A percentile compares a stretch with the other conserved stretches of the same genome.
phyloP scores from a whole-genome alignment of 2,329 filamentous ascomycete species.

The Exophiala phaeomuriformis region DNA sequence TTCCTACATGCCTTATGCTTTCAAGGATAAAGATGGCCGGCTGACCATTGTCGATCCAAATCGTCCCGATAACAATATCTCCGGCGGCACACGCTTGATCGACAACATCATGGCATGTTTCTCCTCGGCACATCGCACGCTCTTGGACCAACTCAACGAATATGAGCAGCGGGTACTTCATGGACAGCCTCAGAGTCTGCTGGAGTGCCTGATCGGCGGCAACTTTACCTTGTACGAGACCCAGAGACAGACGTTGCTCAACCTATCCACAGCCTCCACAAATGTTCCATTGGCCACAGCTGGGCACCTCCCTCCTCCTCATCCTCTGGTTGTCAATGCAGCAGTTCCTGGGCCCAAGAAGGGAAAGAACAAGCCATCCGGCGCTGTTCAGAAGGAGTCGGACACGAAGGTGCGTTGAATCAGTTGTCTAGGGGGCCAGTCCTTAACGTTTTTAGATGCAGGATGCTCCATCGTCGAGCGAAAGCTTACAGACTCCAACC shows the following conservation, averaged over 20 bases:
- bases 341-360: background rate
- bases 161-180: constrained; percentile 31
- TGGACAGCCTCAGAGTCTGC: constrained; percentile 47
- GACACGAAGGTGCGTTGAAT: constrained; percentile 9
- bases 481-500: background rate
- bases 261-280: constrained; percentile 34
- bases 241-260: constrained; percentile 58
- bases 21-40: constrained; percentile 53
- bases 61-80: constrained; percentile 75
- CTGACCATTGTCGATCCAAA: constrained; percentile 92
- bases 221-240: constrained; percentile 68
- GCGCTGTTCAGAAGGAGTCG: background rate
- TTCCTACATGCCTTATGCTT: constrained; percentile 35
- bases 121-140: constrained; percentile 50
- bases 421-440: background rate
- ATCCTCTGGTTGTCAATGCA: background rate
- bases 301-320: background rate
- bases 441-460: constrained; percentile 10
- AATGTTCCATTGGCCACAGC: background rate
- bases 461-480: background rate
- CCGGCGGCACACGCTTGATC: constrained; percentile 72
- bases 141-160: constrained; percentile 51
- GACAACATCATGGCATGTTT: constrained; percentile 63
- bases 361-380: background rate
- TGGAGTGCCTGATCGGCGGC: constrained; percentile 65